Base-by-base conservation (phyloP, 1,139 yeast genomes). In the Wickerhamomyces sp. region DNA sequence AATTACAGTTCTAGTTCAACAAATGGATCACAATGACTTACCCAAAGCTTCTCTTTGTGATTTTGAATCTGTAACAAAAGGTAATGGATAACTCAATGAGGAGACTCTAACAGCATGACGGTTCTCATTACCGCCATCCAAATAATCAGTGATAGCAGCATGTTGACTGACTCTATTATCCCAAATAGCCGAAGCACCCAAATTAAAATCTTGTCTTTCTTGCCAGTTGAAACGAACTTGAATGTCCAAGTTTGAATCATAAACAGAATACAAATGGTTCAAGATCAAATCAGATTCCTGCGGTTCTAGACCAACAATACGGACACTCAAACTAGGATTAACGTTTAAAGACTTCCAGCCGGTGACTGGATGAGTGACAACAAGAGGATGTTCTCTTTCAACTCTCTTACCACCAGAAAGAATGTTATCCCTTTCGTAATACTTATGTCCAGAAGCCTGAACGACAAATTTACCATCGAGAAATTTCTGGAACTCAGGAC, bases 311-410 rank as follows among this genome's bases (percentile, higher is more conserved):
- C 38, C 43, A 12, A 23, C 32, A 13, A 39, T 39, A 8, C 29
- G 18, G 69, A 69, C 12, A 73, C 54, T 43, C 42, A 26, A 29
- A n/a, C 59, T 46, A 35, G 73, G 56, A 57, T 70, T 70, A 31
- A 70, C 72, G 44, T 47, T 68, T 47, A 71, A 56, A 5, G 67
- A 58, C 52, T 70, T 71, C 75, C 75, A 69, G 4, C 75, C 75
- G 22, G 77, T 71, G n/a, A 67, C 73, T 14, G 77, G 77, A 42
- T 70, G 73, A 3, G 75, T 70, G 54, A 74, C 61, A 21, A 71
- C 62, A 16, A 71, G 26, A 3, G 75, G 75, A 44, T 70, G 76
- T 32, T 54, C 60, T 41, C 64, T 52, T 18, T 57, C 61, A 30
- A 68, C 51, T 35, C 37, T 51, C 48, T 57, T 59, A 14, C 70